Evolutionary conservation across 2,329 filamentous ascomycete genomes (phyloP), one percentile per base, ranked within the genome.

Genomic region (Emericellopsis cladophorae): DNA sequence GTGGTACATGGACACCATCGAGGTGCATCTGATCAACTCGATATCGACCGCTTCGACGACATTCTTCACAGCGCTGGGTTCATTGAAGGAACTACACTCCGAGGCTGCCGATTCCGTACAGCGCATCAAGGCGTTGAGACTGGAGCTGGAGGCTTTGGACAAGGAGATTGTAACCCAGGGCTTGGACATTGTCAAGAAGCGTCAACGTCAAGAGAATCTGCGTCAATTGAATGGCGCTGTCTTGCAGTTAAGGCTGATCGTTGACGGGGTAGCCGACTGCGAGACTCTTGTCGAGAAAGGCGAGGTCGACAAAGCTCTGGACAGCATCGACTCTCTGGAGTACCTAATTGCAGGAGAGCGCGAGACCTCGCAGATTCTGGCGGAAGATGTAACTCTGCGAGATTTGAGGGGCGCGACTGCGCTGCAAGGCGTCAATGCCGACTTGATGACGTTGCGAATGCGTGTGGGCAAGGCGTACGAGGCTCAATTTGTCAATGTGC

Each of bases 1-100:
- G 0, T 98, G 92, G 92, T 98, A 98, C 59, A 95, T 98, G 88
- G 92, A 98, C 57, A 98, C 92, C 0, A 88, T 98, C 18, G 92
- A 98, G 57, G 87, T 98, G 41, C 92, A 98, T 57, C 68, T 98
- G 7, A 95, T 98, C 51, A 87, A 86, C 26, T 95, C 89, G 0
- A 98, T 98, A 46, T 96, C 90, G 3, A 88, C 85, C 0, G 92
- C 92, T 1, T 96, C 92, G 0, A 88, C 87, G 1, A 95, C 90
- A 0, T 98, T 98, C 60, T 98, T 98, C 54, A 89, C 88, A 0
- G 92, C 92, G 0, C 67, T 98, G 1, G 90, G 92, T 1, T 94
- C 89, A 1, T 66, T 98, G 29, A 83, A 87, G 48, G 87, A 95
- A 55, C 67, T 98, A 10, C 90, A 98, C 56, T 82, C 82, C 0